A percentile compares a stretch with the other conserved stretches of the same genome.
Conservation (phyloP, 495 filamentous ascomycete genomes). For the Penicillium riverlandense region DNA sequence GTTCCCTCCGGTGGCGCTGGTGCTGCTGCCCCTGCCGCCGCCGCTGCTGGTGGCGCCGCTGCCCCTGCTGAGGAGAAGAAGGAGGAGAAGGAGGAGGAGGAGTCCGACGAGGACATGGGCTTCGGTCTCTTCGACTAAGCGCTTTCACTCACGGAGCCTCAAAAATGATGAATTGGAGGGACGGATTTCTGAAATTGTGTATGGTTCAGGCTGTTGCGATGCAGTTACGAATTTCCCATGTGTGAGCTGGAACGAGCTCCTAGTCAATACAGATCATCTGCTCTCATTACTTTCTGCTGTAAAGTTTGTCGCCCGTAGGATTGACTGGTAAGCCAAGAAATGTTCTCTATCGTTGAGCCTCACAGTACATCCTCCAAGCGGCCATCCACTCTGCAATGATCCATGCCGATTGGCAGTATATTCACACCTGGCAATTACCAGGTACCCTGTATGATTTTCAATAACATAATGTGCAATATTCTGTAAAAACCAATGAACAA, state of each 20-base stretch:
- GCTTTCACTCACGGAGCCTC: slow-evolving; percentile 13
- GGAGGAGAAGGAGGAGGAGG: slow-evolving; percentile 72
- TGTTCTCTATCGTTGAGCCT: no score
- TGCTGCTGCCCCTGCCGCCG: slow-evolving; percentile 56
- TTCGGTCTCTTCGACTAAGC: slow-evolving; percentile 98
- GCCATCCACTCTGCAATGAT: no score
- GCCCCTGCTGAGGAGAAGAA: slow-evolving; percentile 64
- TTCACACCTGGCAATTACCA: no score
- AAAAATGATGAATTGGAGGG: slow-evolving; percentile 27
- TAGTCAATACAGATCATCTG: slow-evolving; percentile 40
- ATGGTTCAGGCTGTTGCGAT: slow-evolving; percentile 32
- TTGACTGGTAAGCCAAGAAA: background rate
- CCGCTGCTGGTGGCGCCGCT: slow-evolving; percentile 59
- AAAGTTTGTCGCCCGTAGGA: slow-evolving; percentile 1
- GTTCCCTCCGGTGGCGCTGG: slow-evolving; percentile 88
- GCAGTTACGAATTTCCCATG: slow-evolving; percentile 37
- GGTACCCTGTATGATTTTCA: no score
- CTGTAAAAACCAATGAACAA: no score
- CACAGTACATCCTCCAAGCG: no score
- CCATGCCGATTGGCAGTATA: no score
- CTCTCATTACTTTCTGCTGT: slow-evolving; percentile 17
- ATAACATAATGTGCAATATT: slow-evolving; percentile 3
- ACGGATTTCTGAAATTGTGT: slow-evolving; percentile 32
- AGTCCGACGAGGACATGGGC: slow-evolving; percentile 99
- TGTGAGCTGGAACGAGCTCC: slow-evolving; percentile 31